Conservation (phyloP, 2,329 filamentous ascomycete genomes). For the Exophiala xenobiotica region DNA sequence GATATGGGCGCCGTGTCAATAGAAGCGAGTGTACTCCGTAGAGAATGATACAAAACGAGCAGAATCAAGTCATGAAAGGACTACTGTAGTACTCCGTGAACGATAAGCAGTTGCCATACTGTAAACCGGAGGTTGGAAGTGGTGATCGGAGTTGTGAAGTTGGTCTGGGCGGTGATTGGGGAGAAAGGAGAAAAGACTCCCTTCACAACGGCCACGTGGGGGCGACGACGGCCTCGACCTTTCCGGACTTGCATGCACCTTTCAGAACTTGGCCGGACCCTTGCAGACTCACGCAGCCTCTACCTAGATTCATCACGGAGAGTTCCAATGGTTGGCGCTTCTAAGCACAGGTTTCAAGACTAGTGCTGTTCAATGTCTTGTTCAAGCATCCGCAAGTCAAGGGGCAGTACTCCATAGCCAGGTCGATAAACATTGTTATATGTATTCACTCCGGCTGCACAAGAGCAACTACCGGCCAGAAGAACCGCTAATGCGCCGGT, state of each 20-base stretch:
- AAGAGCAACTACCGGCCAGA: too few species aligned
- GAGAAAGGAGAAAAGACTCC: neutral
- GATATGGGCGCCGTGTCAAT: neutral
- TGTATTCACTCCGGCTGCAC: neutral
- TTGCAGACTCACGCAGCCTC: too few species aligned
- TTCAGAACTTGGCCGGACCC: neutral
- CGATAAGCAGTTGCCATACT: neutral
- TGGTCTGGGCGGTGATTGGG: neutral
- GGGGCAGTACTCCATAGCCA: too few species aligned
- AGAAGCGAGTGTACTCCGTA: conserved; percentile 1
- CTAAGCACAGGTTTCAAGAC: too few species aligned
- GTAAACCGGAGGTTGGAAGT: conserved; percentile 1
- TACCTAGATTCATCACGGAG: too few species aligned
- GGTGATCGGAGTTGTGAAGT: too few species aligned
- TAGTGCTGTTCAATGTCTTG: too few species aligned
- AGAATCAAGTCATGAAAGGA: neutral
- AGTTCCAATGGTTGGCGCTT: too few species aligned
- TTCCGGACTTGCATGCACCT: neutral
- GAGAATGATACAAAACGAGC: neutral
- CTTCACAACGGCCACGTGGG: neutral
- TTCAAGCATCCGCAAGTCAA: too few species aligned
- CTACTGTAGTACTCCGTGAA: too few species aligned
- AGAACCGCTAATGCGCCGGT: neutral
- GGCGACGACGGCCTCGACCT: neutral
- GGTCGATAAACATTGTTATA: too few species aligned